Conservation (phyloP, 2,329 filamentous ascomycete genomes). For the Cadophora luteo-olivacea region DNA sequence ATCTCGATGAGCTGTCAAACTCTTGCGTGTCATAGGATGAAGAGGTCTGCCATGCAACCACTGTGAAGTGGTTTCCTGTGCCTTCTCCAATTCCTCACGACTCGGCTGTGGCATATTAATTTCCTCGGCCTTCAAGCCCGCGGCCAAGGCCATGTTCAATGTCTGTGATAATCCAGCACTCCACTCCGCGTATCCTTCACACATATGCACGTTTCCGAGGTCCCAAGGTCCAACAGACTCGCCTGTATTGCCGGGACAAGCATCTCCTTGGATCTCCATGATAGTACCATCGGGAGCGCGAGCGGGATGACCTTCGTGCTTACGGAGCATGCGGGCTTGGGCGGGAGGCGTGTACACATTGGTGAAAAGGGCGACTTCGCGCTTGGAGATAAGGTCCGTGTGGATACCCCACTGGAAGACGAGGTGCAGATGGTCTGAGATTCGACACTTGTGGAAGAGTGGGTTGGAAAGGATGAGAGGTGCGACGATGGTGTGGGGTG, state of each 20-base stretch:
- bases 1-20: not conserved
- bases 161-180: not conserved
- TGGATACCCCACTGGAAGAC: constrained; percentile 19
- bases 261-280: constrained; percentile 17
- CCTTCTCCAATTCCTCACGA: not conserved
- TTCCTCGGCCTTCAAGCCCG: not conserved
- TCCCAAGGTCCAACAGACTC: constrained; percentile 19
- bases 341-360: constrained; percentile 14
- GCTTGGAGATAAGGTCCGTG: not conserved
- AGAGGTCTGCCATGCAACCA: constrained; percentile 18
- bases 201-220: constrained; percentile 13
- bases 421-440: constrained; percentile 15
- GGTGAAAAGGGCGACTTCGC: not conserved
- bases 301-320: constrained; percentile 14
- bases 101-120: constrained; percentile 10
- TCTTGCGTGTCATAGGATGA: not conserved
- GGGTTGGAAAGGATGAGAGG: constrained; percentile 12
- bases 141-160: not conserved
- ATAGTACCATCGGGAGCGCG: constrained; percentile 16
- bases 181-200: constrained; percentile 13
- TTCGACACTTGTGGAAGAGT: constrained; percentile 15
- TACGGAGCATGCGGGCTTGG: not conserved
- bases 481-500: constrained; percentile 2
- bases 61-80: not conserved
- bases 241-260: constrained; percentile 3